Conservation (phyloP, 345 rosid species). For the Lagerstroemia speciosa region DNA sequence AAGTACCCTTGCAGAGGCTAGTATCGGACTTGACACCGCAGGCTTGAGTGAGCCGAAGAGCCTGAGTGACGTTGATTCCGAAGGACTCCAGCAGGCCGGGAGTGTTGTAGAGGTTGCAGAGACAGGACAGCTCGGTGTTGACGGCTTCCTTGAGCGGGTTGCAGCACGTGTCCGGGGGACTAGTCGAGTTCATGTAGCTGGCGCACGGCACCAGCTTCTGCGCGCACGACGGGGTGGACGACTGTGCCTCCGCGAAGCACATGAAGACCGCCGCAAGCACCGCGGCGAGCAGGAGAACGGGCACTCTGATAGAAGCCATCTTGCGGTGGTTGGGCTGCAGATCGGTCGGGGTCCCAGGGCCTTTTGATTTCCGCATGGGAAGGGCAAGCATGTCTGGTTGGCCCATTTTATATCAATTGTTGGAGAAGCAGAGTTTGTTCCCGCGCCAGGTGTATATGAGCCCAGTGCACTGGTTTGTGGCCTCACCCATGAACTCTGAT, state of each 20-base stretch:
- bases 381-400: neutral
- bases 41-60: slow-evolving; percentile 10
- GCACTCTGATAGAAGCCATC: neutral
- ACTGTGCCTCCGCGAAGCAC: slow-evolving; percentile 14
- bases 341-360: neutral
- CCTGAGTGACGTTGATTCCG: slow-evolving; percentile 15
- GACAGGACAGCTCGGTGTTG: slow-evolving; percentile 13
- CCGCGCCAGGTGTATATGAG: neutral
- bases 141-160: slow-evolving; percentile 17
- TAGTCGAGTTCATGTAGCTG: slow-evolving; percentile 14
- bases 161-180: slow-evolving; percentile 22
- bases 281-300: neutral
- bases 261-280: neutral
- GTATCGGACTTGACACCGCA: slow-evolving; percentile 15
- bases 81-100: slow-evolving; percentile 14
- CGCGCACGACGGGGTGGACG: slow-evolving; percentile 16
- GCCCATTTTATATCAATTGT: neutral
- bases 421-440: neutral
- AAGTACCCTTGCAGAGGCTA: slow-evolving; percentile 7
- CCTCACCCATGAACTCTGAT: too few species aligned
- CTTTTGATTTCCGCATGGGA: neutral
- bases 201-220: slow-evolving; percentile 17
- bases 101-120: slow-evolving; percentile 20
- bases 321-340: neutral
- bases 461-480: too few species aligned